Evolutionary conservation across 352 stramenopile species (phyloP).

Genomic region (Phytophthora cactorum): DNA sequence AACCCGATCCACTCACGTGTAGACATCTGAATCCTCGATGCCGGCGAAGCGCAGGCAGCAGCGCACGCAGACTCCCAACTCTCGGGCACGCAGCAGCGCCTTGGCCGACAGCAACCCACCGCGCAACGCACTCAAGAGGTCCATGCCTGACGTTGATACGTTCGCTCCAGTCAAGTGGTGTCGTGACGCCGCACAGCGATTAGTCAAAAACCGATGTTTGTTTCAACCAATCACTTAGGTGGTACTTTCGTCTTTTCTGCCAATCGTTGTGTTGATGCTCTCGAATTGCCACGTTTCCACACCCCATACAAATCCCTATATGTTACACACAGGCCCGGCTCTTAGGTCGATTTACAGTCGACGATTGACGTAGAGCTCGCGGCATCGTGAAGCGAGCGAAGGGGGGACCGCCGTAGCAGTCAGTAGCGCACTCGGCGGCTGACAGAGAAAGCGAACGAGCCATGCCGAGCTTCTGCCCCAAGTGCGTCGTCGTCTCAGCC

Average conservation of each 20-base stretch:
- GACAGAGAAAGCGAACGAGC: slow-evolving; percentile 24
- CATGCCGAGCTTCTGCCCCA: slow-evolving; percentile 78
- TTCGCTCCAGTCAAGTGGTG: slow-evolving; percentile 17
- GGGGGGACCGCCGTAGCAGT: slow-evolving; percentile 20
- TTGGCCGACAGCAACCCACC: slow-evolving; percentile 39
- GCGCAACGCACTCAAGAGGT: slow-evolving; percentile 29
- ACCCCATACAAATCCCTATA: slow-evolving; percentile 28
- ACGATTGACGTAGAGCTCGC: slow-evolving; percentile 31
- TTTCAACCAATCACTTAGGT: slow-evolving; percentile 27
- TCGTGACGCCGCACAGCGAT: slow-evolving; percentile 18
- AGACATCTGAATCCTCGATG: slow-evolving; percentile 51
- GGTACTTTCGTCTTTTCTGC: slow-evolving; percentile 13
- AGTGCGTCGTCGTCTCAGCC: slow-evolving; percentile 35
- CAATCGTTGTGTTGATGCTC: slow-evolving; percentile 20
- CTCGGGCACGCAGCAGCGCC: slow-evolving; percentile 17
- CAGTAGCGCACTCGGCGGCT: slow-evolving; percentile 20
- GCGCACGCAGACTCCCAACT: slow-evolving; percentile 60
- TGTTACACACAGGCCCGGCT: slow-evolving; percentile 20
- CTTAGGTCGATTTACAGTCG: slow-evolving; percentile 23
- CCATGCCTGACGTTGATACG: slow-evolving; percentile 27
- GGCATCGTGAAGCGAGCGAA: slow-evolving; percentile 25
- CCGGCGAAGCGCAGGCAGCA: slow-evolving; percentile 73
- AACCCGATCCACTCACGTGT: slow-evolving; percentile 47
- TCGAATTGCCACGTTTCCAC: slow-evolving; percentile 16
- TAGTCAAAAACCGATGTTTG: slow-evolving; percentile 14